phyloP scores from a whole-genome alignment of 352 stramenopile genomes.

The Globisporangium echinulatum region DNA sequence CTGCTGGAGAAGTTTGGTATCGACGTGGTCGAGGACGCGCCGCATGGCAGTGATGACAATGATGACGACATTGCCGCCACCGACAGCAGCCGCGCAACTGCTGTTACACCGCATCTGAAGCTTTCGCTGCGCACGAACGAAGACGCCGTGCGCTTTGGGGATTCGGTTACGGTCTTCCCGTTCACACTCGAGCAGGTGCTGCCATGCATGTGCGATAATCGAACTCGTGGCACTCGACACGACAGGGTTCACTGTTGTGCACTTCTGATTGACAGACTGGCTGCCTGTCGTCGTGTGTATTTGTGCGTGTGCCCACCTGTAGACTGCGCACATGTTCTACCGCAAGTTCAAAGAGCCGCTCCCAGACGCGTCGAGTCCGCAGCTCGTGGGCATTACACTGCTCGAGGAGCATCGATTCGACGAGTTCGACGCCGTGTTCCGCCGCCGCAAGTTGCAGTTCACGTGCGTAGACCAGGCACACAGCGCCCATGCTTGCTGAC shows the following conservation, averaged over 20 bases:
- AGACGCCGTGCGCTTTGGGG: slow-evolving; percentile 40
- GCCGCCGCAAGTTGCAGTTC: slow-evolving; percentile 51
- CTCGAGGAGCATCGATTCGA: slow-evolving; percentile 44
- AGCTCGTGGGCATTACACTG: slow-evolving; percentile 34
- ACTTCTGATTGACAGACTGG: background rate
- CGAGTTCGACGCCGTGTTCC: slow-evolving; percentile 55
- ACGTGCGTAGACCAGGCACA: slow-evolving; percentile 16
- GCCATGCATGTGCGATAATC: too few species aligned
- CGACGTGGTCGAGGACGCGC: slow-evolving; percentile 24
- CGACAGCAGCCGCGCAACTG: slow-evolving; percentile 5
- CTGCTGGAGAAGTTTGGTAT: slow-evolving; percentile 39
- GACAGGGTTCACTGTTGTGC: too few species aligned
- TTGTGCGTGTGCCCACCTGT: too few species aligned
- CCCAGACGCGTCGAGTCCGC: slow-evolving; percentile 41
- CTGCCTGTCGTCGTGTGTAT: background rate
- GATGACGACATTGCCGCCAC: too few species aligned
- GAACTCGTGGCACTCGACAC: too few species aligned
- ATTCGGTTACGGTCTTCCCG: slow-evolving; percentile 34
- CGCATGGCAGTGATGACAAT: too few species aligned
- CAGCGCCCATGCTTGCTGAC: background rate
- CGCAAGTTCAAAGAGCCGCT: slow-evolving; percentile 78
- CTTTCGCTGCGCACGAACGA: slow-evolving; percentile 31
- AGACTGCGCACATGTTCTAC: slow-evolving; percentile 69
- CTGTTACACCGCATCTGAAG: slow-evolving; percentile 24
- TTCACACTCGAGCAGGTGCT: slow-evolving; percentile 60